Percentiles rank a stretch among this genome's conserved stretches.
phyloP scores from a whole-genome alignment of 2,329 filamentous ascomycete genomes.

The Diplodia sapinea region DNA sequence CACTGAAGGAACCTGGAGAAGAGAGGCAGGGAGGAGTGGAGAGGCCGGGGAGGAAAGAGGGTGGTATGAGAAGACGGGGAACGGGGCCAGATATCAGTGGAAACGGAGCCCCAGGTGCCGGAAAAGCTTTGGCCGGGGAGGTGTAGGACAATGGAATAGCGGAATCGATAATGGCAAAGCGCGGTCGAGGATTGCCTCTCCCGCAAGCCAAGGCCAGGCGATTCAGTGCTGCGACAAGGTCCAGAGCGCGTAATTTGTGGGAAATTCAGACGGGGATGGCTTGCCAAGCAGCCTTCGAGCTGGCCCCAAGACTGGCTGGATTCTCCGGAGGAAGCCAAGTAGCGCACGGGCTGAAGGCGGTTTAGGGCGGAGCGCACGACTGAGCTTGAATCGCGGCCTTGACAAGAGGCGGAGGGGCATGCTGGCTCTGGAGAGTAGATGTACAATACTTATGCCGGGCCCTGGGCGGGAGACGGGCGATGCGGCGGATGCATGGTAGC shows the following conservation, averaged over 20 bases:
- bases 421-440: not conserved
- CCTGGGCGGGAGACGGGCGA: not conserved
- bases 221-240: slow-evolving; percentile 11
- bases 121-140: slow-evolving; percentile 3
- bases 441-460: not conserved
- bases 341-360: not conserved
- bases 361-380: not conserved
- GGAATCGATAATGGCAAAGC: not conserved
- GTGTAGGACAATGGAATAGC: not conserved
- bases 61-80: not conserved
- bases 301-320: slow-evolving; percentile 14
- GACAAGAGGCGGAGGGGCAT: not conserved
- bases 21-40: not conserved
- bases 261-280: slow-evolving; percentile 25
- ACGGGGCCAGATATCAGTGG: slow-evolving; percentile 18
- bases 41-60: not conserved
- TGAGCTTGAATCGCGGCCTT: not conserved
- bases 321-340: slow-evolving; percentile 25
- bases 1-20: not conserved
- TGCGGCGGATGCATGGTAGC: not conserved
- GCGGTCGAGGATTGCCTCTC: not conserved
- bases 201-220: slow-evolving; percentile 18
- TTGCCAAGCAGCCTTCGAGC: slow-evolving; percentile 24
- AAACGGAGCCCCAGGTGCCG: slow-evolving; percentile 12
- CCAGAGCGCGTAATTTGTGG: slow-evolving; percentile 28